phyloP scores from a whole-genome alignment of 2,329 filamentous ascomycete species.

The Paramyrothecium roridum region DNA sequence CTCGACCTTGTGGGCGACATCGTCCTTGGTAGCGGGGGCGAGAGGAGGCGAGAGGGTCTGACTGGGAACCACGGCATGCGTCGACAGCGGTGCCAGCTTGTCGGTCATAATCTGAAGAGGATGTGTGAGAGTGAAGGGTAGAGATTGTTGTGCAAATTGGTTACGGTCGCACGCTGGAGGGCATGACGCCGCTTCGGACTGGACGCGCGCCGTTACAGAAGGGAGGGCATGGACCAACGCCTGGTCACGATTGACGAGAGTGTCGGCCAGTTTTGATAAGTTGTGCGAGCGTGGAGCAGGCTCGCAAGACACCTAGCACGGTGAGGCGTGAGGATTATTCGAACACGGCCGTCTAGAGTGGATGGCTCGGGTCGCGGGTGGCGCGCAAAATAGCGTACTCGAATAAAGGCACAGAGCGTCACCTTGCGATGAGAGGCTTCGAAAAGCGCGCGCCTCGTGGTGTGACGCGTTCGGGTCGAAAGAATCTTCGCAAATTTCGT shows the following conservation, averaged over 20 bases:
- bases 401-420: conserved; percentile 5
- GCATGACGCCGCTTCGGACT: conserved; percentile 54
- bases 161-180: conserved; percentile 51
- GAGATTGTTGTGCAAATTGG: conserved; percentile 27
- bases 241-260: conserved; percentile 18
- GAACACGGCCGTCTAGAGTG: conserved; percentile 14
- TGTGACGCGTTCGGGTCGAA: conserved; percentile 1
- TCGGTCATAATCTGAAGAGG: conserved; percentile 60
- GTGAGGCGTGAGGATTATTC: not conserved
- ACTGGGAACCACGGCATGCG: conserved; percentile 54
- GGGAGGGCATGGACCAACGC: conserved; percentile 10
- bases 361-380: conserved; percentile 13
- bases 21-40: conserved; percentile 31
- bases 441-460: not conserved
- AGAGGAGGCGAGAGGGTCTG: conserved; percentile 40
- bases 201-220: conserved; percentile 34
- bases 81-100: conserved; percentile 49
- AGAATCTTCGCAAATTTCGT: conserved; percentile 1
- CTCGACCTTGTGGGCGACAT: conserved; percentile 46
- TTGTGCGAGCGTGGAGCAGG: conserved; percentile 5
- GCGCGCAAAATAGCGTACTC: conserved; percentile 6
- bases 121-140: conserved; percentile 25
- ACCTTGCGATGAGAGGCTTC: conserved; percentile 13
- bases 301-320: conserved; percentile 12
- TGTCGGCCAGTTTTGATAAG: conserved; percentile 1